A percentile compares a stretch with the other conserved stretches of the same genome.
Conservation (phyloP, 768 basidiomycete genomes). For the Amanita thiersii region DNA sequence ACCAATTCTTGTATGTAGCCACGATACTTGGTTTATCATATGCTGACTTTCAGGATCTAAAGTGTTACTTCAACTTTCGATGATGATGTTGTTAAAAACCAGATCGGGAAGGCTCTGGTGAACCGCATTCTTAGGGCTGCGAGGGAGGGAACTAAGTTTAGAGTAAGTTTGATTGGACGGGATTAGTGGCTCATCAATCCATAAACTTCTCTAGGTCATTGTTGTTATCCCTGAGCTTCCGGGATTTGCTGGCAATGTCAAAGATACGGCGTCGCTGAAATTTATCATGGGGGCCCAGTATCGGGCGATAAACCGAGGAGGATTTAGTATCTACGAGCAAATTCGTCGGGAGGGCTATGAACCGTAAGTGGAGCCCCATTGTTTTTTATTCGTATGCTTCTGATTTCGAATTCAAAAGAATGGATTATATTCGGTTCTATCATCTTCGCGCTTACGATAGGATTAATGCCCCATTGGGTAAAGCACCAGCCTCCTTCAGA, state of each 20-base stretch:
- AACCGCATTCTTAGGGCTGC: conserved; percentile 84
- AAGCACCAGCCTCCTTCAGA: conserved; percentile 13
- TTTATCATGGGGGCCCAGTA: conserved; percentile 87
- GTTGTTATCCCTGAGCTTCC: conserved; percentile 88
- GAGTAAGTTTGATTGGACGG: conserved; percentile 28
- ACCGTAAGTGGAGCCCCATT: conserved; percentile 43
- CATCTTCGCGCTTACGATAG: conserved; percentile 89
- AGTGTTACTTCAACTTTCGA: conserved; percentile 71
- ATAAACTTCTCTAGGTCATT: conserved; percentile 47
- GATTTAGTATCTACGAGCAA: conserved; percentile 78
- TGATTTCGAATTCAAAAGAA: conserved; percentile 26
- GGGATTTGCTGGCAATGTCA: conserved; percentile 81
- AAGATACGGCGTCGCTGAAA: conserved; percentile 52
- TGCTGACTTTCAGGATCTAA: conserved; percentile 8
- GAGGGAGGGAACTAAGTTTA: conserved; percentile 62
- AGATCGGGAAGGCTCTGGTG: conserved; percentile 76
- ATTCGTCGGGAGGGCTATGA: conserved; percentile 71
- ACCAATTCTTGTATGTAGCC: conserved; percentile 76
- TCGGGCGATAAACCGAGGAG: conserved; percentile 86
- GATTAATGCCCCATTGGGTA: conserved; percentile 70
- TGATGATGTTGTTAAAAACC: conserved; percentile 68
- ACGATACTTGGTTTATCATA: conserved; percentile 2
- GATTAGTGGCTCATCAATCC: background rate
- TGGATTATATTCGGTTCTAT: conserved; percentile 85
- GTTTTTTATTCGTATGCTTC: background rate